Evolutionary conservation across 257 asterid species (phyloP).

Genomic region (Hygrophila difformis): DNA sequence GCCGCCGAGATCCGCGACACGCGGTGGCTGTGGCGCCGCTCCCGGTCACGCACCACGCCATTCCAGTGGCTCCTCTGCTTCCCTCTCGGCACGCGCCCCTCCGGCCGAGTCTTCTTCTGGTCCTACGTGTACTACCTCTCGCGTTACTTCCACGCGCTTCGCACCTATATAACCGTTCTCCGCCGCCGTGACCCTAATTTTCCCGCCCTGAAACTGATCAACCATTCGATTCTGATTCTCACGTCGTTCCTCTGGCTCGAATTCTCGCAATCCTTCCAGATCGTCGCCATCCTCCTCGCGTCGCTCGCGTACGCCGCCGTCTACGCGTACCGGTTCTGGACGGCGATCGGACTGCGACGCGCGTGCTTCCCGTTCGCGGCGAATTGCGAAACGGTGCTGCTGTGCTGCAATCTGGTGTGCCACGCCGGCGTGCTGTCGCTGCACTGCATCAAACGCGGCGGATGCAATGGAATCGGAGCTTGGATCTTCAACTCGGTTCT

Average conservation of each 20-base stretch:
- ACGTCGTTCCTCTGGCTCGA: constrained; percentile 77
- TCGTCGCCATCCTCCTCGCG: constrained; percentile 48
- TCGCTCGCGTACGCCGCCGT: constrained; percentile 49
- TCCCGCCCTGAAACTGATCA: constrained; percentile 41
- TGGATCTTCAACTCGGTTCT: not conserved
- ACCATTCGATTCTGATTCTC: constrained; percentile 50
- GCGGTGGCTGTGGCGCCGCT: constrained; percentile 66
- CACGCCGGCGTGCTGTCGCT: constrained; percentile 57
- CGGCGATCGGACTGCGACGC: constrained; percentile 61
- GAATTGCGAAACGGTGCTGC: constrained; percentile 46
- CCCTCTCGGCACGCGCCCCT: constrained; percentile 76
- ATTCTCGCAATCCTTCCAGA: constrained; percentile 74
- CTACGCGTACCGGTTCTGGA: constrained; percentile 82
- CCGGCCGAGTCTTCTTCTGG: constrained; percentile 85
- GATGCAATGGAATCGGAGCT: not conserved
- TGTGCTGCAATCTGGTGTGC: constrained; percentile 59
- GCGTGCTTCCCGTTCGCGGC: constrained; percentile 62
- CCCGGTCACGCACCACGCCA: constrained; percentile 42
- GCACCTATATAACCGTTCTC: constrained; percentile 34
- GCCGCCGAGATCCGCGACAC: constrained; percentile 73
- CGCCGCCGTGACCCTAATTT: constrained; percentile 32
- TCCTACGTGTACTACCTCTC: constrained; percentile 64
- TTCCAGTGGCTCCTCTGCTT: constrained; percentile 72
- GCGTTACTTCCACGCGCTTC: constrained; percentile 55
- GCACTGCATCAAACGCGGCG: constrained; percentile 18